Conservation (phyloP, 768 basidiomycete genomes). For the Podaxis sp. region DNA sequence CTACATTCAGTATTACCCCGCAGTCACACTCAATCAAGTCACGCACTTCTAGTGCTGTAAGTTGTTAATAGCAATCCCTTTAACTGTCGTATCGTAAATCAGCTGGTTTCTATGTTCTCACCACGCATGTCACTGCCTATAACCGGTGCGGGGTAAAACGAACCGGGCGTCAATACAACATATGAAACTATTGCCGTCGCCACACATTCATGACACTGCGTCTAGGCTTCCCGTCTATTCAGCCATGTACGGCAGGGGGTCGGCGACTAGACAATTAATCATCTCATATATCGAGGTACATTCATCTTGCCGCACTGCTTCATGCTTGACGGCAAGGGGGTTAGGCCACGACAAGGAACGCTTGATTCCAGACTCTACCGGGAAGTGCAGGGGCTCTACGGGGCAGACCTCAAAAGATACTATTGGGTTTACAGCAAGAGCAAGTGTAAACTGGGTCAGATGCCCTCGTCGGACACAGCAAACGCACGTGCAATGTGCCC, state of each 20-base stretch:
- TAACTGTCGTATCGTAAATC: not conserved
- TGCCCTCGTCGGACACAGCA: not conserved
- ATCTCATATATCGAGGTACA: not conserved
- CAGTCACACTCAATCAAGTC: not conserved
- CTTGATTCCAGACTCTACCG: too few species aligned
- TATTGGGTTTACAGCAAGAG: too few species aligned
- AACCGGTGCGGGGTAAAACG: not conserved
- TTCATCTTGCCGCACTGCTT: too few species aligned
- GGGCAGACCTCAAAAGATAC: too few species aligned
- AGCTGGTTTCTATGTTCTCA: not conserved
- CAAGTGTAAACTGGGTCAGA: not conserved
- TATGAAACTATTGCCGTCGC: not conserved
- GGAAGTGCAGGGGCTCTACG: too few species aligned
- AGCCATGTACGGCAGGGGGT: not conserved
- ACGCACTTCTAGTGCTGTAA: not conserved
- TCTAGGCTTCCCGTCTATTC: too few species aligned
- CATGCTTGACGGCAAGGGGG: too few species aligned
- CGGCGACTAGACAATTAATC: not conserved
- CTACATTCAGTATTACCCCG: not conserved
- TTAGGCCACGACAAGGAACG: too few species aligned
- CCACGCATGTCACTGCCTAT: not conserved
- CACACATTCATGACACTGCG: not conserved
- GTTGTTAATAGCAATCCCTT: not conserved
- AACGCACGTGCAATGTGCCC: not conserved
- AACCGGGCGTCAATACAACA: not conserved